Conservation (phyloP, 2,329 filamentous ascomycete species). For the Beauveria sp. region DNA sequence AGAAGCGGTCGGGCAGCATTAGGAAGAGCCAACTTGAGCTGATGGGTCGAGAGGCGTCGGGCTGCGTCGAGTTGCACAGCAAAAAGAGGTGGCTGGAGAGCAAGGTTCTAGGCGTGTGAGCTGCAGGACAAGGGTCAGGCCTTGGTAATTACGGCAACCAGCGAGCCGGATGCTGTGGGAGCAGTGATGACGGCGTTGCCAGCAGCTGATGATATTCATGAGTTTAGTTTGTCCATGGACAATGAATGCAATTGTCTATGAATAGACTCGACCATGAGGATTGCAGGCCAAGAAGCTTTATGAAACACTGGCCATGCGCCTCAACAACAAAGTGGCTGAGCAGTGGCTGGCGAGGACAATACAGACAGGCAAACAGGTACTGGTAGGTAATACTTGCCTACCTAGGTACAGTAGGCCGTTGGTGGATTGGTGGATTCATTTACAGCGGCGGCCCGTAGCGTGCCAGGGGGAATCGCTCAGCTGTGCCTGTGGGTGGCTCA, state of each 20-base stretch:
- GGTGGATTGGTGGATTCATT: conserved; percentile 2
- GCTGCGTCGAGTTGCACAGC: background rate
- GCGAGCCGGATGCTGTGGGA: background rate
- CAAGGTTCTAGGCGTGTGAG: conserved; percentile 3
- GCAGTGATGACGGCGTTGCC: background rate
- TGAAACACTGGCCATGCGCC: background rate
- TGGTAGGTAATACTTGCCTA: no score
- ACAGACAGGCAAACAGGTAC: no score
- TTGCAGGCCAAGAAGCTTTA: background rate
- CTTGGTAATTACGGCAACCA: background rate
- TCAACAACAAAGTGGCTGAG: conserved; percentile 13
- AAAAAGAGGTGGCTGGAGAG: conserved; percentile 10
- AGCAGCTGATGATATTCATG: background rate
- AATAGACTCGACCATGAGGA: background rate
- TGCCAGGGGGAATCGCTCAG: background rate
- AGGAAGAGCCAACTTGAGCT: background rate
- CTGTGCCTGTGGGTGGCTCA: no score
- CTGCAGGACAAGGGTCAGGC: background rate
- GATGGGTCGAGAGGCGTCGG: background rate
- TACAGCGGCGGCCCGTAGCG: background rate
- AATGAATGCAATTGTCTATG: background rate
- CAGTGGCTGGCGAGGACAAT: no score
- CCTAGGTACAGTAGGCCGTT: background rate
- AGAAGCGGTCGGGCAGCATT: conserved; percentile 11
- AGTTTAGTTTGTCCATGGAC: background rate